Base-by-base conservation (phyloP, 805 yeast species). In the Cyberlindnera sargentensis region DNA sequence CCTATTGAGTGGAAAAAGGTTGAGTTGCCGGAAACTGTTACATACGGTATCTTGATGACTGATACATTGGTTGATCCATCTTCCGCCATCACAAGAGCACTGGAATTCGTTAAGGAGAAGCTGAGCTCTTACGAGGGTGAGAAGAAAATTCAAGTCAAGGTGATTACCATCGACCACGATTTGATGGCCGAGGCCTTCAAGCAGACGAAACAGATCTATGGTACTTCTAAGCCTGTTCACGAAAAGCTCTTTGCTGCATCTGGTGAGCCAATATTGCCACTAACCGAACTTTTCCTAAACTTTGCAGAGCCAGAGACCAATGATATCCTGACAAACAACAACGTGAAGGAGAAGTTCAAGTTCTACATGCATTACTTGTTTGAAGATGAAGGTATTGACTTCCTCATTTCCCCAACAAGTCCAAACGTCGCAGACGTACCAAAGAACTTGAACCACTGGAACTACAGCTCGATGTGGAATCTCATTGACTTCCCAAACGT, bases 401-500 rank as follows among this genome's bases (percentile, higher is more conserved):
- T 83, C 58, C 72, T 84, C 47, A 62, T 84, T 38, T 71, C 81
- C 44, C 90, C 91, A 43, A 71, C 80, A 6, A 76, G 77, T 58
- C 75, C 76, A 45, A 82, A 82, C 51, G 84, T 82, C 42, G 87
- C 91, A 5, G 87, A 88, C 24, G 70, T 72, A 37, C 76, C 83
- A 36, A 77, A 75, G 41, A 71, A 75, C 48, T 73, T 84, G 6
- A 76, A 71, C 57, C 82, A 82, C 62, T 85, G 93, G 90, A 82
- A 87, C 15, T 85, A 85, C 69, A 81, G 90, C 8, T 67, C 89
- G 3, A 71, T 82, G 54, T 85, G 76, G 73, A 84, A 84, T 63
- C 54, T 84, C 47, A 62, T 83, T 47, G 93, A 84, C 60, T 73
- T 80, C 60, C 93, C 95, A 37, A 78, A 81, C 35, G 70, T 82